A percentile compares a stretch with the other conserved stretches of the same genome.
Evolutionary conservation across 2,329 filamentous ascomycete species (phyloP).

Genomic region (Neopestalotiopsis rosae): DNA sequence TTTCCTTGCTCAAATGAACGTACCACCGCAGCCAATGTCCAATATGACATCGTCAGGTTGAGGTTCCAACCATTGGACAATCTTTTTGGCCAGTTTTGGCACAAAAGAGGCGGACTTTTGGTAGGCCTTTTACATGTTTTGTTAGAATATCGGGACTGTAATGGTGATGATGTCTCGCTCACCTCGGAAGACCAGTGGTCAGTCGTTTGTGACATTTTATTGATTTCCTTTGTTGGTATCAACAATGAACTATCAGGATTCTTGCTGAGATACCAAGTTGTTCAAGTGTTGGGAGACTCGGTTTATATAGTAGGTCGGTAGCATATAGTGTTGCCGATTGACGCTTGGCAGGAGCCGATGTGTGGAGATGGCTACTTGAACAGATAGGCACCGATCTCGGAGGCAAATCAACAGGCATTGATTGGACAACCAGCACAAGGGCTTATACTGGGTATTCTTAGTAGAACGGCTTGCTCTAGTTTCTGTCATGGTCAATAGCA

Average conservation of each 20-base stretch:
- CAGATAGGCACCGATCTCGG: constrained; percentile 3
- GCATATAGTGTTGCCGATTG: neutral
- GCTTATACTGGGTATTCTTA: neutral
- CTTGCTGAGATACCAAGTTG: neutral
- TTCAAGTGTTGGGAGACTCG: constrained; percentile 15
- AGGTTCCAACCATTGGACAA: constrained; percentile 63
- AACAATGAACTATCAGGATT: neutral
- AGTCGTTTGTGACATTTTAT: constrained; percentile 29
- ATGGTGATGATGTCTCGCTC: neutral
- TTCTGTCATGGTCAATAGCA: neutral
- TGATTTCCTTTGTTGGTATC: constrained; percentile 14
- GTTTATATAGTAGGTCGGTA: neutral
- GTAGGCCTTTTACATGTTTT: constrained; percentile 51
- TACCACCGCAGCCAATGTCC: constrained; percentile 69
- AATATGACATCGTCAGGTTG: constrained; percentile 63
- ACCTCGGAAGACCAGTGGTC: constrained; percentile 50
- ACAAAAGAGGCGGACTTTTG: constrained; percentile 68
- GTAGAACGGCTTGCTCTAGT: neutral
- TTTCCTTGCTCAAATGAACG: constrained; percentile 25
- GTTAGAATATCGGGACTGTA: neutral
- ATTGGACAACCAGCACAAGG: neutral
- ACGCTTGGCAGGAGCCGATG: neutral
- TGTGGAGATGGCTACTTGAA: neutral
- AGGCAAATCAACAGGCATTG: neutral
- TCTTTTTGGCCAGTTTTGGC: constrained; percentile 63